Conservation (phyloP, 192 early-diverging fungal species). For the Obelidium mucronatum region DNA sequence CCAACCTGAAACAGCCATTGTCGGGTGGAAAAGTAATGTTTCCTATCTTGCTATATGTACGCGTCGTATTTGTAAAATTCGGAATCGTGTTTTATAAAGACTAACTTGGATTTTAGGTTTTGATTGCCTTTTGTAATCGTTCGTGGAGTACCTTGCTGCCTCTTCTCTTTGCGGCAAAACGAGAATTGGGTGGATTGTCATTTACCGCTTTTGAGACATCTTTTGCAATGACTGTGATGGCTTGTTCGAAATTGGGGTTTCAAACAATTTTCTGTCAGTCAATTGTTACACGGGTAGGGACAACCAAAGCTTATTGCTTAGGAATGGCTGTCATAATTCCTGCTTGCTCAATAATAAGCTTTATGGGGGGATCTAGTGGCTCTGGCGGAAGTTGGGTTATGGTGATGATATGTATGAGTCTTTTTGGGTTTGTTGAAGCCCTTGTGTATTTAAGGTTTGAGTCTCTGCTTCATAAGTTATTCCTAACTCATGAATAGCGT, state of each 20-base stretch:
- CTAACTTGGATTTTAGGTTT: background rate
- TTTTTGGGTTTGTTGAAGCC: conserved; percentile 45
- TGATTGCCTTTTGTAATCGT: conserved; percentile 55
- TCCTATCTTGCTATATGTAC: conserved; percentile 39
- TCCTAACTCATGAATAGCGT: conserved; percentile 21
- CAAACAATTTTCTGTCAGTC: conserved; percentile 41
- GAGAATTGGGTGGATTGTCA: conserved; percentile 38
- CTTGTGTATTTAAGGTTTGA: conserved; percentile 40
- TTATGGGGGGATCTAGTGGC: conserved; percentile 15
- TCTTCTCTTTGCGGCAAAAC: conserved; percentile 47
- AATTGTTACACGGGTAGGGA: conserved; percentile 31
- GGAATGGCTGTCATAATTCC: conserved; percentile 39
- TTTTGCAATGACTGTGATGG: conserved; percentile 38
- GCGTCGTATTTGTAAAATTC: too few species aligned
- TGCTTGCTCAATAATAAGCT: conserved; percentile 22
- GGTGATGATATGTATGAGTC: conserved; percentile 27
- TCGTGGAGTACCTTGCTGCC: conserved; percentile 46
- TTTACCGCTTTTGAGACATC: conserved; percentile 34
- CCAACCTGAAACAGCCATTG: conserved; percentile 13
- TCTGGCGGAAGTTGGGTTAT: background rate
- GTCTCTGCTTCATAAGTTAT: background rate
- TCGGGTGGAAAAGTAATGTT: conserved; percentile 26
- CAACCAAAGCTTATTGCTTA: conserved; percentile 17
- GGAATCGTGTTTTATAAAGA: background rate
- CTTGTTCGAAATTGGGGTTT: conserved; percentile 43